phyloP scores from a whole-genome alignment of 768 basidiomycete species.

The Hortiboletus campestris region DNA sequence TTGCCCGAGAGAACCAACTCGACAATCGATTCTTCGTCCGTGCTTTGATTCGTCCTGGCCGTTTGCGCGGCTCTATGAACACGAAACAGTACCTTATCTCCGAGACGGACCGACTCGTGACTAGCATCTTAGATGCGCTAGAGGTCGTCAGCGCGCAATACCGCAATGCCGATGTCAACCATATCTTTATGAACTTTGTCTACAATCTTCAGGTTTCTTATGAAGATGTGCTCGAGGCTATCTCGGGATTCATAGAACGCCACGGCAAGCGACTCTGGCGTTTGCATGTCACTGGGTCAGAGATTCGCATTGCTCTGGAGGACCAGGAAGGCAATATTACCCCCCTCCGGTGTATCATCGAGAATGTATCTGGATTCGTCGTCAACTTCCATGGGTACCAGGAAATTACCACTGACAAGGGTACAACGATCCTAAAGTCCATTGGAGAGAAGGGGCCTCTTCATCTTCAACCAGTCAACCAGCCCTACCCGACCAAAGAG shows the following conservation, averaged over 20 bases:
- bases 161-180: slow-evolving; percentile 94
- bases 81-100: slow-evolving; percentile 98
- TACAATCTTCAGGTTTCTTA: slow-evolving; percentile 95
- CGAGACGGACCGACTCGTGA: slow-evolving; percentile 95
- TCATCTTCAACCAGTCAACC: slow-evolving; percentile 92
- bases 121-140: slow-evolving; percentile 88
- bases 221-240: slow-evolving; percentile 94
- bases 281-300: slow-evolving; percentile 95
- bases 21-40: slow-evolving; percentile 98
- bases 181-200: slow-evolving; percentile 99
- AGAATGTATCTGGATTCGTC: slow-evolving; percentile 98
- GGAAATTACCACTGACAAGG: slow-evolving; percentile 95
- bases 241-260: slow-evolving; percentile 98
- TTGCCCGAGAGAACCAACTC: slow-evolving; percentile 94
- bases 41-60: slow-evolving; percentile 92
- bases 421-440: slow-evolving; percentile 93
- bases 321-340: slow-evolving; percentile 93
- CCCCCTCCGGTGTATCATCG: slow-evolving; percentile 96
- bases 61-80: slow-evolving; percentile 87
- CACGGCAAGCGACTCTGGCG: slow-evolving; percentile 99
- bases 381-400: slow-evolving; percentile 98
- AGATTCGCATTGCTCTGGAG: slow-evolving; percentile 93
- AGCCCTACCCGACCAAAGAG: slow-evolving; percentile 94
- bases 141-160: slow-evolving; percentile 90
- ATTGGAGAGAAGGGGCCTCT: slow-evolving; percentile 97